Conservation (phyloP, 177 flowering plant species). For the Tripterygium wilfordii region DNA sequence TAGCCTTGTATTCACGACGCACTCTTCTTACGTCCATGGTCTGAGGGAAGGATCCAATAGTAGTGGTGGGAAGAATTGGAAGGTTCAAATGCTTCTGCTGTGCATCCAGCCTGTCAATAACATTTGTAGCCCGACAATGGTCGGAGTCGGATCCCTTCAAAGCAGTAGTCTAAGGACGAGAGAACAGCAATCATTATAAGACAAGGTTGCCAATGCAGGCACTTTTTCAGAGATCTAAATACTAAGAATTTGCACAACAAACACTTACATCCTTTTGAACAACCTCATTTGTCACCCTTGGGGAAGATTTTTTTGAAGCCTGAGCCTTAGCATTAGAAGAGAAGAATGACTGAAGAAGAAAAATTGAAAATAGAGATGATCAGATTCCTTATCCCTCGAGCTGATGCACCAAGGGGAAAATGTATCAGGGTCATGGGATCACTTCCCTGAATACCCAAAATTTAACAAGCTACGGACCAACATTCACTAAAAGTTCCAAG, state of each 20-base stretch:
- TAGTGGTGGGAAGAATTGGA: slow-evolving; percentile 77
- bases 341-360: slow-evolving; percentile 42
- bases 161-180: slow-evolving; percentile 53
- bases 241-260: too few species aligned
- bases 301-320: slow-evolving; percentile 62
- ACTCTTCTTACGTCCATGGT: slow-evolving; percentile 72
- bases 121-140: slow-evolving; percentile 65
- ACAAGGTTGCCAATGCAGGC: background rate
- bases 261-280: slow-evolving; percentile 64
- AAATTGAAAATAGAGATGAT: background rate
- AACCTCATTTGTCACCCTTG: slow-evolving; percentile 62
- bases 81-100: slow-evolving; percentile 81
- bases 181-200: background rate
- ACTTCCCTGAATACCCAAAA: too few species aligned
- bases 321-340: slow-evolving; percentile 56
- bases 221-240: too few species aligned
- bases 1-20: slow-evolving; percentile 75
- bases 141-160: slow-evolving; percentile 69
- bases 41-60: slow-evolving; percentile 87
- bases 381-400: too few species aligned
- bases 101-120: slow-evolving; percentile 62
- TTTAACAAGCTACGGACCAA: too few species aligned
- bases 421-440: too few species aligned
- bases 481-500: too few species aligned
- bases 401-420: too few species aligned